Evolutionary conservation across 2,329 filamentous ascomycete species (phyloP).

Genomic region (Thelonectria blattea): DNA sequence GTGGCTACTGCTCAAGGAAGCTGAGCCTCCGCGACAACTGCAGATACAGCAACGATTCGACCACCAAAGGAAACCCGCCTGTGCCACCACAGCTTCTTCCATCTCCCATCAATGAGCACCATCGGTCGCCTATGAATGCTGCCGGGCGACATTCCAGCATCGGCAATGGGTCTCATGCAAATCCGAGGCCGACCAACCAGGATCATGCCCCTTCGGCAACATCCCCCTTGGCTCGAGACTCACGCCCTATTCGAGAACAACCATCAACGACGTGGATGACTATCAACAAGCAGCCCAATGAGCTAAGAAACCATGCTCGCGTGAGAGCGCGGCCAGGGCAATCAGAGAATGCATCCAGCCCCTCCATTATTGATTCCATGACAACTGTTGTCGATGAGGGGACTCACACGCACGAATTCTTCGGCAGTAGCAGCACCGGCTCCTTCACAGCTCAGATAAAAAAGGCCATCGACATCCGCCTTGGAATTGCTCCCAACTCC

Average conservation of each 20-base stretch:
- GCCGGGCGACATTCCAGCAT: background rate
- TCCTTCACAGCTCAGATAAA: constrained; percentile 55
- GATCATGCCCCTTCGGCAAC: background rate
- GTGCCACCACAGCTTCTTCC: background rate
- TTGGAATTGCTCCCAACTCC: constrained; percentile 26
- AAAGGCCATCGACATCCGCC: constrained; percentile 46
- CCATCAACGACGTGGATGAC: constrained; percentile 22
- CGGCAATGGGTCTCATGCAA: background rate
- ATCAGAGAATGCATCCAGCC: constrained; percentile 28
- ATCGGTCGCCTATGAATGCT: background rate
- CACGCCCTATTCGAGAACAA: background rate
- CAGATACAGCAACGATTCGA: constrained; percentile 33
- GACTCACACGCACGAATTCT: constrained; percentile 49
- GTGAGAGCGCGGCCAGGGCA: constrained; percentile 17
- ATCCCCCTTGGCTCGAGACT: background rate
- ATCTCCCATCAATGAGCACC: background rate
- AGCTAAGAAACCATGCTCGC: constrained; percentile 3
- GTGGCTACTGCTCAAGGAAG: constrained; percentile 42
- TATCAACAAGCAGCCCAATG: constrained; percentile 10
- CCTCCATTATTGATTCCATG: constrained; percentile 52
- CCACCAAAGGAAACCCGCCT: background rate
- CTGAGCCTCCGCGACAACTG: constrained; percentile 39
- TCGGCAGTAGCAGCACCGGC: constrained; percentile 54
- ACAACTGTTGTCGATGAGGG: constrained; percentile 52
- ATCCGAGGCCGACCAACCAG: background rate